Base-by-base conservation (phyloP, 2,329 filamentous ascomycete species). In the Ophiognomonia clavigignenti-juglandacearum region DNA sequence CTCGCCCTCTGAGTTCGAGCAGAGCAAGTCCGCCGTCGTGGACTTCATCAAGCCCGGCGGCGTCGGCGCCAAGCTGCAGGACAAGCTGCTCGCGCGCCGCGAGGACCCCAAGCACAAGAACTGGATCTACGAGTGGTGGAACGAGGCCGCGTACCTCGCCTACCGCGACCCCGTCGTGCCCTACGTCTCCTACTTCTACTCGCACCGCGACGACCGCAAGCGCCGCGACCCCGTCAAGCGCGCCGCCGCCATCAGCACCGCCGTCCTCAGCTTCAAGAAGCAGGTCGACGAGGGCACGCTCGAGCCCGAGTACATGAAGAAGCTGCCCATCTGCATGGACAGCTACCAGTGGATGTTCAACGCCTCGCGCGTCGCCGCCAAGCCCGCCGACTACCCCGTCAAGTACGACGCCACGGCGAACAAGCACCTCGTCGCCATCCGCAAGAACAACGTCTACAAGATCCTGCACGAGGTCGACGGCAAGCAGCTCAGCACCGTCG, bases 271-370 rank as follows among this genome's bases (percentile, higher is more conserved):
- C 64, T 98, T 98, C 77, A 96, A 96, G 80, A 86, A 85, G 68
- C 82, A 90, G 71, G 92, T 97, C 18, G 92, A 96, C 63, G 66
- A 68, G 36, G 83, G 85, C 56, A 83, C 82, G 7, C 75, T 98
- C 43, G 93, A 98, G 74, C 93, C 93, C 20, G 93, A 98, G 70
- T 97, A 96, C 72, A 96, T 98, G 90, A 95, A 95, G 75, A 91
- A 90, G 71, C 78, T 95, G 50, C 93, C 93, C 51, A 92, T 97
- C 63, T 93, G 91, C 68, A 98, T 98, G 93, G 90, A 90, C 75
- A 93, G 88, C 64, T 97, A 96, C 75, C 77, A 96, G 72, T 97
- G 85, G 80, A 98, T 98, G 93, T 98, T 98, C 80, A 97, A 98
- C 70, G 83, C 81, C 68, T 87, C 82, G 67, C 85, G 93, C 57